A percentile compares a stretch with the other conserved stretches of the same genome.
Conservation (phyloP, 208 protist species). For the Acanthamoeba royreba region DNA sequence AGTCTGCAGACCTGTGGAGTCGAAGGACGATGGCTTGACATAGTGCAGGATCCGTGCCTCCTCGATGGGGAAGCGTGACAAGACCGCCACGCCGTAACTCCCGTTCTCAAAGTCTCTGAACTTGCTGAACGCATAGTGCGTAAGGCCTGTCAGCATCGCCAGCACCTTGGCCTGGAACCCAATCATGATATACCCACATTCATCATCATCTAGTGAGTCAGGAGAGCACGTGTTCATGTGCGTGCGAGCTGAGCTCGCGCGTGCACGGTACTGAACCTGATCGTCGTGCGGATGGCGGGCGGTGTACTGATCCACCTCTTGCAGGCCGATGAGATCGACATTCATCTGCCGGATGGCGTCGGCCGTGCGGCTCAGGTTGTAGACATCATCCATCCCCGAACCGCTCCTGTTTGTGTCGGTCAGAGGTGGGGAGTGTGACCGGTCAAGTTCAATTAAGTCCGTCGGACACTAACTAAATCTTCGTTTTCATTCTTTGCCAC, state of each 20-base stretch:
- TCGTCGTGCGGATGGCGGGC: neutral
- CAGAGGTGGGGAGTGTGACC: no score
- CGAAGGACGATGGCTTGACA: neutral
- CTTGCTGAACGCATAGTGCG: neutral
- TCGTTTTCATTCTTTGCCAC: no score
- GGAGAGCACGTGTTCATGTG: neutral
- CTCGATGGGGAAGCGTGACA: constrained; percentile 3
- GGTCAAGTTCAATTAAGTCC: no score
- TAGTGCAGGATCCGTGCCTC: neutral
- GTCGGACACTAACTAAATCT: no score
- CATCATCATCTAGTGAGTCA: no score
- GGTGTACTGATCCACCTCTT: neutral
- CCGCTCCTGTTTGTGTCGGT: neutral
- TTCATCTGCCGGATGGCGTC: neutral
- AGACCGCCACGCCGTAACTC: neutral
- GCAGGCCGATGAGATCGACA: neutral
- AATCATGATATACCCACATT: neutral
- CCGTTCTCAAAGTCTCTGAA: constrained; percentile 27
- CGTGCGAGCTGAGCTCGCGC: neutral
- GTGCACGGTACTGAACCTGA: neutral
- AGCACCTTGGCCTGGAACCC: neutral
- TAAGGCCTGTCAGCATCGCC: neutral
- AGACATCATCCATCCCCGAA: neutral
- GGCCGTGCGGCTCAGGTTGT: neutral
- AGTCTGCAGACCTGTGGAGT: no score